Evolutionary conservation across 148 eudicot genomes (phyloP).

Genomic region (Suaeda aralocaspica): DNA sequence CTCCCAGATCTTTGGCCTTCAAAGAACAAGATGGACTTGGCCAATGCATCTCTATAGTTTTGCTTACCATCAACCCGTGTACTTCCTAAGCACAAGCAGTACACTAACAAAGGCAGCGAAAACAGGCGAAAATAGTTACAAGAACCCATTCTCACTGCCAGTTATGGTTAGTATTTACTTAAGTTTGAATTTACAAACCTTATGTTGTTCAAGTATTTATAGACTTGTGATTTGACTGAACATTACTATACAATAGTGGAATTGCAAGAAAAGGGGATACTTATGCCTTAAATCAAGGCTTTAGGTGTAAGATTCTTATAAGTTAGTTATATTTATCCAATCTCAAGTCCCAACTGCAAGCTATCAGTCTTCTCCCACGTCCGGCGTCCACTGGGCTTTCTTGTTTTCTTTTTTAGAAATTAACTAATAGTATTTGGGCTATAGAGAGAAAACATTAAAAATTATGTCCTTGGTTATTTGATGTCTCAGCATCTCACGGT

Average conservation of each 20-base stretch:
- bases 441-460: no score
- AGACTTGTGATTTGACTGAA: neutral
- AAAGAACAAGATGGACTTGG: slow-evolving; percentile 79
- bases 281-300: slow-evolving; percentile 30
- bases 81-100: slow-evolving; percentile 15
- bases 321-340: slow-evolving; percentile 4
- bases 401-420: neutral
- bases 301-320: slow-evolving; percentile 13
- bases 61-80: slow-evolving; percentile 29
- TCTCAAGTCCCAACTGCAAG: neutral
- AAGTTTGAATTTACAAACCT: neutral
- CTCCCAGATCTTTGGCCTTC: slow-evolving; percentile 87
- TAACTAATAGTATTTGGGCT: no score
- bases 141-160: slow-evolving; percentile 10
- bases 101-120: slow-evolving; percentile 13
- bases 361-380: neutral
- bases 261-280: slow-evolving; percentile 14
- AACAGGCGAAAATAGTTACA: slow-evolving; percentile 9
- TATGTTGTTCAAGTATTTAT: slow-evolving; percentile 13
- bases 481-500: no score
- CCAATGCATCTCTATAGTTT: slow-evolving; percentile 71
- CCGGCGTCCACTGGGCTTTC: neutral
- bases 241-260: neutral
- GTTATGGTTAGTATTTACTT: neutral
- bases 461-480: no score